Conservation (phyloP, 1,284 basidiomycete species). For the Mycena citricolor region DNA sequence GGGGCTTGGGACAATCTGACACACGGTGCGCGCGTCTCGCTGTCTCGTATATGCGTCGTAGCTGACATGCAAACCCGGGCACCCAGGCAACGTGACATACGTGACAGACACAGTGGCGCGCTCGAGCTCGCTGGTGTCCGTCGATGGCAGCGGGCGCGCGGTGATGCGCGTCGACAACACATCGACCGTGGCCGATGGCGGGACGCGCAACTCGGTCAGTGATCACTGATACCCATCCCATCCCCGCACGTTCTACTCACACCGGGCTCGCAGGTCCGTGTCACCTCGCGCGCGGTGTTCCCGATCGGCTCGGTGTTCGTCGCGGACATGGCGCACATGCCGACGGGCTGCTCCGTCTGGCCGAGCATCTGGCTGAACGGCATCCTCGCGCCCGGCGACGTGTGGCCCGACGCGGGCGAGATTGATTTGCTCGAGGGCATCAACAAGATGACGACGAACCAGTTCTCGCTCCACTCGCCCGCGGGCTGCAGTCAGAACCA, state of each 20-base stretch:
- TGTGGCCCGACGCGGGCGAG: conserved; percentile 39
- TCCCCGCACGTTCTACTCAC: background rate
- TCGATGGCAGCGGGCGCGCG: conserved; percentile 44
- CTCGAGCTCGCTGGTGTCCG: conserved; percentile 40
- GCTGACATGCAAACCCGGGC: no score
- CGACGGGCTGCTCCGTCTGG: conserved; percentile 50
- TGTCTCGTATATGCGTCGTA: background rate
- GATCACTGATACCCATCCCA: background rate
- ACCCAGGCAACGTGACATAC: conserved; percentile 35
- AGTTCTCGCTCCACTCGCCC: conserved; percentile 49
- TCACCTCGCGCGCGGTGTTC: conserved; percentile 42
- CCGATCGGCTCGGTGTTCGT: conserved; percentile 42
- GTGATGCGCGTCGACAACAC: conserved; percentile 51
- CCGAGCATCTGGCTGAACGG: conserved; percentile 45
- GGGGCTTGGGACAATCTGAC: conserved; percentile 60
- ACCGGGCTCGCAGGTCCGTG: conserved; percentile 29
- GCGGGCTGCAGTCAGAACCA: conserved; percentile 28
- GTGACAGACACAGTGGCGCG: conserved; percentile 37
- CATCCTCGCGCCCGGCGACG: conserved; percentile 29
- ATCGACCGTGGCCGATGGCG: conserved; percentile 33
- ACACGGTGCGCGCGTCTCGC: conserved; percentile 43
- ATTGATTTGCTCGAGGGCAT: conserved; percentile 46
- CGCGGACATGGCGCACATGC: conserved; percentile 44
- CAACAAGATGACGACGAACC: conserved; percentile 39
- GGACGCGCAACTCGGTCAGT: conserved; percentile 48